Evolutionary conservation across 2,329 filamentous ascomycete genomes (phyloP).

Genomic region (Pseudogymnoascus pannorum): DNA sequence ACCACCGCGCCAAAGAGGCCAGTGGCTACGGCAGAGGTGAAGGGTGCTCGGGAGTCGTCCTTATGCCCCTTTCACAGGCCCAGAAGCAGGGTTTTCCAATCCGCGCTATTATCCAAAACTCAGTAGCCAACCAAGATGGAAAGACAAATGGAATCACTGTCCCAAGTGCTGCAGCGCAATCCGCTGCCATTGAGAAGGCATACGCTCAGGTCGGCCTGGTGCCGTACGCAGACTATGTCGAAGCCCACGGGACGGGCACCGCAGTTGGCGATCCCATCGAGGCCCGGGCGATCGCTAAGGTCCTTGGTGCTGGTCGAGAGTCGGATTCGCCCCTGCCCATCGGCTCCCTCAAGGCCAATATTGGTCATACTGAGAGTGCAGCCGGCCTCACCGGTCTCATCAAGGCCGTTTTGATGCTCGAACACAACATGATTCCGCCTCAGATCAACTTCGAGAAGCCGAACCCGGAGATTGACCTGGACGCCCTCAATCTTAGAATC

Average conservation of each 20-base stretch:
- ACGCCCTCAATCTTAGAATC: not conserved
- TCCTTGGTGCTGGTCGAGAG: not conserved
- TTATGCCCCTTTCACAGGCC: constrained; percentile 18
- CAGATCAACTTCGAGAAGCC: constrained; percentile 28
- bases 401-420: constrained; percentile 24
- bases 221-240: constrained; percentile 17
- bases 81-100: constrained; percentile 41
- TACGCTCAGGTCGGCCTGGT: not conserved
- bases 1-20: constrained; percentile 19
- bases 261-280: constrained; percentile 25
- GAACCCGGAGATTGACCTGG: constrained; percentile 13
- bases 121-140: constrained; percentile 40
- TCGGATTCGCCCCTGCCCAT: constrained; percentile 19
- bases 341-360: constrained; percentile 27
- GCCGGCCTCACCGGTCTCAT: constrained; percentile 20
- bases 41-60: constrained; percentile 29
- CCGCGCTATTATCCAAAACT: constrained; percentile 33
- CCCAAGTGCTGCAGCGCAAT: constrained; percentile 39
- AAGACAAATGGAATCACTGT: constrained; percentile 48
- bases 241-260: constrained; percentile 26
- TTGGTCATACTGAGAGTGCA: constrained; percentile 23
- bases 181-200: not conserved
- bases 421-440: constrained; percentile 25
- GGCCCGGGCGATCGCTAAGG: constrained; percentile 18
- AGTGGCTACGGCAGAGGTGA: constrained; percentile 42